These are phyloP conservation scores for Paecilomyces niveus DNA, from an alignment of 2,329 filamentous ascomycete species.

Conservation along the genomic window DNA sequence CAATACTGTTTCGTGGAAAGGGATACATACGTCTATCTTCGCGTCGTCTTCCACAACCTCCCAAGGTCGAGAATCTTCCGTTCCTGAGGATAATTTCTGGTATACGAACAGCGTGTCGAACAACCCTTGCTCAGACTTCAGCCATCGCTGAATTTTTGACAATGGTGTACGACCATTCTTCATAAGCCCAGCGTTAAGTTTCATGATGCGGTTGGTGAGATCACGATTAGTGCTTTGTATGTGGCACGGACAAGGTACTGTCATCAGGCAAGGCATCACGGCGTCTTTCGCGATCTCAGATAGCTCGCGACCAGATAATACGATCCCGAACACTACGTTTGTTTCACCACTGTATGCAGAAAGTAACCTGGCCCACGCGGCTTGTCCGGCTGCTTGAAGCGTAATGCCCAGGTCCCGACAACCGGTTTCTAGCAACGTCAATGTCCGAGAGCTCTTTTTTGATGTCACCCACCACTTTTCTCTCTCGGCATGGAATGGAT, in stretches of 20 bases:
- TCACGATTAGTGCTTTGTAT: constrained; percentile 48
- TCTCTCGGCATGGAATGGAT: constrained; percentile 47
- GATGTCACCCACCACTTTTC: constrained; percentile 28
- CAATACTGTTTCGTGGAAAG: not conserved
- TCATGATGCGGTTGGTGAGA: constrained; percentile 58
- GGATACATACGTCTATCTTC: constrained; percentile 52
- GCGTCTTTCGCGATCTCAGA: constrained; percentile 52
- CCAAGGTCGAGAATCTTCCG: constrained; percentile 44
- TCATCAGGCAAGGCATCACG: constrained; percentile 74
- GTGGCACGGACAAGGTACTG: constrained; percentile 63
- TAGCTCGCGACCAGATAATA: constrained; percentile 65
- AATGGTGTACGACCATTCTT: constrained; percentile 67
- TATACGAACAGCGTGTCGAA: constrained; percentile 86
- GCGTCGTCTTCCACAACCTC: constrained; percentile 57
- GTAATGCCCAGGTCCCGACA: constrained; percentile 59
- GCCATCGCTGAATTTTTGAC: constrained; percentile 63
- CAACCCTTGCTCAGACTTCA: constrained; percentile 56
- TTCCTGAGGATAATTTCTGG: constrained; percentile 50
- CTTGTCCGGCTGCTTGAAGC: constrained; percentile 67
- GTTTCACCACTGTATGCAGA: constrained; percentile 69
- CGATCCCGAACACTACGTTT: constrained; percentile 69
- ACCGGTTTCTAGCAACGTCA: constrained; percentile 45
- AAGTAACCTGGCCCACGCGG: constrained; percentile 69
- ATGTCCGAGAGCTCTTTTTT: constrained; percentile 31
- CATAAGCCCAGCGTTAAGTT: constrained; percentile 56